Conservation (phyloP, 768 basidiomycete species). For the Tricholomella constricta region DNA sequence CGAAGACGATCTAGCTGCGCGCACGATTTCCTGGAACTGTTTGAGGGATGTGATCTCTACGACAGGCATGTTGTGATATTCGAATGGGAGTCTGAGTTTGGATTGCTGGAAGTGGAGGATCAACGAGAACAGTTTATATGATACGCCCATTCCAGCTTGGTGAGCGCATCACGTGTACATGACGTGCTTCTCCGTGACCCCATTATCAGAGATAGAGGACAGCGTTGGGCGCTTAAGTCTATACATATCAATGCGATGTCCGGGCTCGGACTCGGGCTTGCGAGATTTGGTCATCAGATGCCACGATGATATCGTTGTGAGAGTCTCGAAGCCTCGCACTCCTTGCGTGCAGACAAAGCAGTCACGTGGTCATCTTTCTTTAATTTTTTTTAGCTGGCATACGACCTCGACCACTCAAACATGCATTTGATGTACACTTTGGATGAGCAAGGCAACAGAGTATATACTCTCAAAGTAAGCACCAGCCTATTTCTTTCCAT, state of each 20-base stretch:
- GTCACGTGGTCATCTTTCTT: background rate
- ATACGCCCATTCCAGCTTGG: slow-evolving; percentile 15
- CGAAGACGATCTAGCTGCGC: slow-evolving; percentile 18
- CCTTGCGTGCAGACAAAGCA: background rate
- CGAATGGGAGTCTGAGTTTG: background rate
- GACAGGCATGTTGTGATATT: slow-evolving; percentile 38
- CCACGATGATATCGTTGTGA: no score
- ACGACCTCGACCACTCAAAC: slow-evolving; percentile 16
- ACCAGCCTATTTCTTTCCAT: background rate
- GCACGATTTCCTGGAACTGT: slow-evolving; percentile 47
- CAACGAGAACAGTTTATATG: slow-evolving; percentile 3
- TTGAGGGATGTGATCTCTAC: slow-evolving; percentile 33
- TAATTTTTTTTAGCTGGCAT: background rate
- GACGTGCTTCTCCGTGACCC: slow-evolving; percentile 8
- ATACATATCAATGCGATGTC: no score
- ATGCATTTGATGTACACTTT: slow-evolving; percentile 99
- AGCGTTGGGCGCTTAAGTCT: no score
- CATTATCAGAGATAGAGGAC: no score
- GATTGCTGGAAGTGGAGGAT: background rate
- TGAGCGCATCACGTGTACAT: slow-evolving; percentile 20
- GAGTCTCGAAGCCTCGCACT: slow-evolving; percentile 24
- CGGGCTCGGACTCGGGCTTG: no score
- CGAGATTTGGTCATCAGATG: no score
- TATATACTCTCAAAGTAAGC: slow-evolving; percentile 91
- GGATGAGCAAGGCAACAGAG: slow-evolving; percentile 73